Evolutionary conservation across 2,329 filamentous ascomycete genomes (phyloP), one percentile per base, ranked within the genome.

Genomic region (Nothomitra cinnamomea): DNA sequence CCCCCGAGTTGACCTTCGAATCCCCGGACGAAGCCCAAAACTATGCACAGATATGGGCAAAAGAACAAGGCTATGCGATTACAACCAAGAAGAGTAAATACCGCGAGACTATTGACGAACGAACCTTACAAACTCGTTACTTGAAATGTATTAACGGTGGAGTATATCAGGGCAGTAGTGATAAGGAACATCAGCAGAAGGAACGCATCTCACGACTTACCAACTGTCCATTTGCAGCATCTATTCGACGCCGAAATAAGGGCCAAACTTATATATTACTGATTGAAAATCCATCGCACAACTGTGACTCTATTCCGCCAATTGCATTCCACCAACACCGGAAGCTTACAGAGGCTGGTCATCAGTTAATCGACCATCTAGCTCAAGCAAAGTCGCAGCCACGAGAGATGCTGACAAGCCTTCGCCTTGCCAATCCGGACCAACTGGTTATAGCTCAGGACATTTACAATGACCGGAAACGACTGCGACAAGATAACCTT

Each of bases 171-270:
- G 13, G 42, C 35, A 21, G 15, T 21, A 24, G 15, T 15, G 24
- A n/a, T 10, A 21, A 28, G 17, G 22, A 43, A 10, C 13, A 21
- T 13, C 51, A 19, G 10, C 13, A 22, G 2, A 38, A 22, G 12
- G 41, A 53, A 6, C 1, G 13, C 1, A 21, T 21, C 3, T 43
- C 38, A 5, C 38, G 51, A 15, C 28, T 12, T 38, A 53, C 25
- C 3, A 32, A 53, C 12, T 53, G 38, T 24, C 51, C 51, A 19
- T 53, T 53, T 28, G 17, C 15, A 42, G 35, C 36, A 50, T 36
- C 41, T 1, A 42, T 42, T 10, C 35, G 38, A 4, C 5, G 28
- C 4, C 13, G 17, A 7, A 47, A 53, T 10, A 19, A 53, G 10
- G 38, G 51, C 13, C 17, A 35, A 2, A 22, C 12, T 3, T 42